These are phyloP conservation scores for Cladosporium sp. DNA, from an alignment of 2,329 filamentous ascomycete genomes.

Conservation along the genomic window DNA sequence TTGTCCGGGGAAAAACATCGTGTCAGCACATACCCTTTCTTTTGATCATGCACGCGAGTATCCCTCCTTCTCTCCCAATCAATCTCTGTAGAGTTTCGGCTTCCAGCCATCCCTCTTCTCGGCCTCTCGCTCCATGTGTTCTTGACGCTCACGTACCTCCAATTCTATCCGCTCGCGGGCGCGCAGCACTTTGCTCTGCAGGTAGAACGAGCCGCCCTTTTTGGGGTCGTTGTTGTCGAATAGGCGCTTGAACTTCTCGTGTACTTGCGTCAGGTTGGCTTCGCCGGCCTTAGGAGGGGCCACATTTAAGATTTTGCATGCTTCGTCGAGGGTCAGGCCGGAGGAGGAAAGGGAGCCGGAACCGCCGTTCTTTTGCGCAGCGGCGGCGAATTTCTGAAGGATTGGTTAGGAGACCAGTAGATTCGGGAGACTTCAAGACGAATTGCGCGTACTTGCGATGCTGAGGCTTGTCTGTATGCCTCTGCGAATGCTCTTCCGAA, in stretches of 20 bases:
- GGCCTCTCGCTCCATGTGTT: conserved; percentile 68
- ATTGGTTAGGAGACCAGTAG: neutral
- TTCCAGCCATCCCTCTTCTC: conserved; percentile 85
- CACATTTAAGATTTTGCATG: conserved; percentile 95
- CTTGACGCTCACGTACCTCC: conserved; percentile 69
- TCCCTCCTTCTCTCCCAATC: conserved; percentile 41
- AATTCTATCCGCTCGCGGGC: conserved; percentile 89
- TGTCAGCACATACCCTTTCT: conserved; percentile 16
- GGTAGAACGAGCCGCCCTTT: conserved; percentile 95
- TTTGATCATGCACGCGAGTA: neutral
- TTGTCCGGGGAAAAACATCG: neutral
- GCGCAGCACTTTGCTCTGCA: conserved; percentile 93
- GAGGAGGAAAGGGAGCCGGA: conserved; percentile 58
- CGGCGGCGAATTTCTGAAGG: conserved; percentile 32
- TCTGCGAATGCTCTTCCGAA: conserved; percentile 89
- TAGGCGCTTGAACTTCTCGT: conserved; percentile 85
- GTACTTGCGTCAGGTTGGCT: conserved; percentile 72
- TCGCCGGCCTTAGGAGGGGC: conserved; percentile 77
- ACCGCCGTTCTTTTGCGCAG: conserved; percentile 19
- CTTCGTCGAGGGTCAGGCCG: conserved; percentile 90
- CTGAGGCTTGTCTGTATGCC: conserved; percentile 92
- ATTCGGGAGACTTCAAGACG: neutral
- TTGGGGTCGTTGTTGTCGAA: conserved; percentile 94
- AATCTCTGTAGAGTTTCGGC: conserved; percentile 90
- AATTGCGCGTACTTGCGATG: conserved; percentile 48